Evolutionary conservation across 2,329 filamentous ascomycete genomes (phyloP), one percentile per base, ranked within the genome.

Genomic region (Dryadomyces sulphureus): DNA sequence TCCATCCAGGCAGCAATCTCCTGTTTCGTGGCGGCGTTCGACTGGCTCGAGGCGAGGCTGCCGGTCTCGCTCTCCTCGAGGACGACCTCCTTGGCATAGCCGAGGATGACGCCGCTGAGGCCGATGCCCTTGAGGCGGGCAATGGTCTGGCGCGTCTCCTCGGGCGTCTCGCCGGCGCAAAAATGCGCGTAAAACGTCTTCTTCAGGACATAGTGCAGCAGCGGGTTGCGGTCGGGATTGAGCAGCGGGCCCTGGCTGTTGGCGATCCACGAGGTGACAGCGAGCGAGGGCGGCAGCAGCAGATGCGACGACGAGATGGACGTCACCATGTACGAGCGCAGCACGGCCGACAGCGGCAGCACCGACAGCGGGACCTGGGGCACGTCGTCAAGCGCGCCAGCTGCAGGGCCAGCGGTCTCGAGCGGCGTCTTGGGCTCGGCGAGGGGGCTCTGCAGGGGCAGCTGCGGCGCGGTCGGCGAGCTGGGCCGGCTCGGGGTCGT

Each of bases 161-260:
- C 55, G 0, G 73, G 68, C 42, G 75, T 82, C 62, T 88, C 83
- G 24, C 89, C 89, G 0, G 85, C 86, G 61, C 89, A 95, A 62
- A 94, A 95, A 56, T 95, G 89, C 21, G 79, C 78, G 60, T 94
- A 94, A 56, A 94, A 88, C 0, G 86, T 93, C 58, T 79, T 75
- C 60, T 88, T 87, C 43, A 94, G 68, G 38, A 88, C 58, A 49
- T 68, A 75, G 38, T 78, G 73, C 16, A 94, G 69, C 1, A 90
- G 41, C 0, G 77, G 77, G 58, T 94, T 94, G 45, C 65, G 69
- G 57, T 93, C 86, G 5, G 87, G 79, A 60, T 81, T 81, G 48
- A 92, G 69, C 0, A 88, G 46, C 1, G 74, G 65, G 48, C 67
- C 79, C 43, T 73, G 73, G 22, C 83, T 79, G 59, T 86, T 72